Evolutionary conservation across 768 basidiomycete species (phyloP).

Genomic region (Psilocybe cyanescens): DNA sequence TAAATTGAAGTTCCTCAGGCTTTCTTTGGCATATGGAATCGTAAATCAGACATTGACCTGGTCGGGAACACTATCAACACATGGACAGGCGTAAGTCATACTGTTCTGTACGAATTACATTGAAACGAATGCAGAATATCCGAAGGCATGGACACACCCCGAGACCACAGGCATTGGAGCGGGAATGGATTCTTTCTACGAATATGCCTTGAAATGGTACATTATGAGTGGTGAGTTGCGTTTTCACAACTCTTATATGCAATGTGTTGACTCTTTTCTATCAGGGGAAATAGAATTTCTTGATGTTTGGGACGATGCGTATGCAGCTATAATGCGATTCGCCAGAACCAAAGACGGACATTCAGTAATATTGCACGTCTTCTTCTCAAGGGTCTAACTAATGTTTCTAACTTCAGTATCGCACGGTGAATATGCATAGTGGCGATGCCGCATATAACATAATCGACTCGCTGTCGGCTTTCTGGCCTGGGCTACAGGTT

Average conservation of each 20-base stretch:
- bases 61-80: constrained; percentile 91
- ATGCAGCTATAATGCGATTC: constrained; percentile 85
- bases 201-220: constrained; percentile 94
- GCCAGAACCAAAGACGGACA: constrained; percentile 83
- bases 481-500: constrained; percentile 97
- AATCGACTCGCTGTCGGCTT: constrained; percentile 96
- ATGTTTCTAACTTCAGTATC: constrained; percentile 58
- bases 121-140: constrained; percentile 1
- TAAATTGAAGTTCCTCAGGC: constrained; percentile 44
- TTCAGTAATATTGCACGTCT: constrained; percentile 57
- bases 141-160: constrained; percentile 75
- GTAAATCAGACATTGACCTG: constrained; percentile 80
- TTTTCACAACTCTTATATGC: not conserved
- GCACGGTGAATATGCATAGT: constrained; percentile 77
- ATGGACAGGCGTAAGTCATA: constrained; percentile 67
- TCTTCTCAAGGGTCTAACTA: not conserved
- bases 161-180: constrained; percentile 87
- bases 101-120: not conserved
- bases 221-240: constrained; percentile 68
- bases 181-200: constrained; percentile 95
- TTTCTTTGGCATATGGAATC: constrained; percentile 94
- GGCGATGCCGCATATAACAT: constrained; percentile 77
- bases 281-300: constrained; percentile 81
- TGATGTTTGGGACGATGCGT: constrained; percentile 85
- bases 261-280: constrained; percentile 1